A percentile compares a stretch with the other conserved stretches of the same genome.
phyloP scores from a whole-genome alignment of 1,284 basidiomycete species.

The Melampsora americana region DNA sequence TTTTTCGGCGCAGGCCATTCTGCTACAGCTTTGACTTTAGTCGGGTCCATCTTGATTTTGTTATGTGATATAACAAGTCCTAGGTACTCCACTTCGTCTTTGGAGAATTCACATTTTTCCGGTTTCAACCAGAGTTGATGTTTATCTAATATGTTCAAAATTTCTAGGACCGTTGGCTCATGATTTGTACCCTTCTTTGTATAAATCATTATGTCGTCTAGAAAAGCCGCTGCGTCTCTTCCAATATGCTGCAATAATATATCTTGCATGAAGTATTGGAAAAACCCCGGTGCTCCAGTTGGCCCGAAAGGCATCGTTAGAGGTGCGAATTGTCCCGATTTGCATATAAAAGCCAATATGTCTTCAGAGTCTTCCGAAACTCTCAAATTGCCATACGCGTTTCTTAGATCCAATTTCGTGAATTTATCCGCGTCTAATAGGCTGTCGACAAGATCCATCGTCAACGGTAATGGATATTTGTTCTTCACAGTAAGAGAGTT shows the following conservation, averaged over 20 bases:
- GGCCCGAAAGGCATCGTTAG: not conserved
- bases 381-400: slow-evolving; percentile 1
- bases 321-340: too few relatives aligned
- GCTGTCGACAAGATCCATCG: too few relatives aligned
- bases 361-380: not conserved
- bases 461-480: too few relatives aligned
- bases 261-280: slow-evolving; percentile 7
- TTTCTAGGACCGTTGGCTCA: not conserved
- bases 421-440: not conserved
- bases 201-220: slow-evolving; percentile 11
- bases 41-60: too few relatives aligned
- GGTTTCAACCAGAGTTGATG: not conserved
- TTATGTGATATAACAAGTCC: too few relatives aligned
- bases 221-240: not conserved
- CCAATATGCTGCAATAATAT: not conserved
- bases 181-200: not conserved
- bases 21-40: too few relatives aligned
- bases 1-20: too few relatives aligned
- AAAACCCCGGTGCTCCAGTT: not conserved
- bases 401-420: not conserved
- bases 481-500: too few relatives aligned
- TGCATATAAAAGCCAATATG: too few relatives aligned
- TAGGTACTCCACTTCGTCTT: too few relatives aligned
- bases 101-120: not conserved
- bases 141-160: not conserved